Conservation (phyloP, 768 basidiomycete species). For the Hebeloma cylindrosporum region DNA sequence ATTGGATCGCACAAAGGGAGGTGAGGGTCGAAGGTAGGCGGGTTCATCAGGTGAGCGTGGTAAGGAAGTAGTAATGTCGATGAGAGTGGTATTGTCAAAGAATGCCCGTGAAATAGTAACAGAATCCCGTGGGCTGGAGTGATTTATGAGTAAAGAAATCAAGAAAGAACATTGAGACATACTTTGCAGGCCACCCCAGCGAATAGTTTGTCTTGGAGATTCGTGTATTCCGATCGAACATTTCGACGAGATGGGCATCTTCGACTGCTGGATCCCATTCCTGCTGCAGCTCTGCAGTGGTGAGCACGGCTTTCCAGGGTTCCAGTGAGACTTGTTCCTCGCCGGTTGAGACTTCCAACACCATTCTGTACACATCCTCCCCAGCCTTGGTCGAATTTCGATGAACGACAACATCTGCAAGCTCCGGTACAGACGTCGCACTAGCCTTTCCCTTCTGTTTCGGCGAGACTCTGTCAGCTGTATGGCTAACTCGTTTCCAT, state of each 20-base stretch:
- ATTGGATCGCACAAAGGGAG: conserved; percentile 89
- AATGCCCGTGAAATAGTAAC: conserved; percentile 90
- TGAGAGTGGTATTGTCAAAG: conserved; percentile 75
- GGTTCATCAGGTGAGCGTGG: conserved; percentile 91
- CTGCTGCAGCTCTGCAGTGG: conserved; percentile 83
- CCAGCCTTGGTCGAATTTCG: conserved; percentile 67
- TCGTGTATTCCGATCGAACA: conserved; percentile 82
- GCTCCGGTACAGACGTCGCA: conserved; percentile 50
- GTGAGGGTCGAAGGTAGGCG: conserved; percentile 85
- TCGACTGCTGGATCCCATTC: conserved; percentile 97
- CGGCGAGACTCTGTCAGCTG: conserved; percentile 33
- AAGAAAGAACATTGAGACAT: conserved; percentile 30
- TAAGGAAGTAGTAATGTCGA: conserved; percentile 92
- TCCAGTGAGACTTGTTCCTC: conserved; percentile 69
- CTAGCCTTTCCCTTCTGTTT: conserved; percentile 65
- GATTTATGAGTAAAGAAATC: conserved; percentile 4
- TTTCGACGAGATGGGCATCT: conserved; percentile 75
- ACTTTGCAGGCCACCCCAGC: conserved; percentile 97
- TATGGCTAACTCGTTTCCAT: conserved; percentile 78
- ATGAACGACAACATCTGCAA: conserved; percentile 76
- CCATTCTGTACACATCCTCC: conserved; percentile 77
- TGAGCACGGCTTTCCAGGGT: conserved; percentile 77
- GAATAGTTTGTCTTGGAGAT: conserved; percentile 90
- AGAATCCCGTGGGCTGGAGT: conserved; percentile 80
- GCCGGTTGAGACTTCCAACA: conserved; percentile 72